Base-by-base conservation (phyloP, 2,329 filamentous ascomycete genomes). In the Paracoccidioides lutzii region DNA sequence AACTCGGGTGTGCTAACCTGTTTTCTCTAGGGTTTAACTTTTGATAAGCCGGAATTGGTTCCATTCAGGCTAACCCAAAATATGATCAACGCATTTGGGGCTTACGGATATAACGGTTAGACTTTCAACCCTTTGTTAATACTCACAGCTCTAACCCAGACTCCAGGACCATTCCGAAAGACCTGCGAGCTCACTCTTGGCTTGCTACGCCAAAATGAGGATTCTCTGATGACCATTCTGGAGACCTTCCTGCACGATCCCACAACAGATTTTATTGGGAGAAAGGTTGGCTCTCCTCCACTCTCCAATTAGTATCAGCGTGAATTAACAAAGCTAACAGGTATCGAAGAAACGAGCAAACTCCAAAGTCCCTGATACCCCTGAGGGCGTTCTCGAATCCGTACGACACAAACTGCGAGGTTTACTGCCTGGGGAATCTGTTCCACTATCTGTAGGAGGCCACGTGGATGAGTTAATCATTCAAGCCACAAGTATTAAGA, bases 11-110 rank as follows among this genome's bases (percentile, higher is more conserved):
- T 28, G 40, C 22, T 57, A 33, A 41, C 48, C 10, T 22, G 22
- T 51, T 3, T 49, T 37, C 22, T 45, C 15, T 45, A 72, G 68
- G 93, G 93, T 1, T 80, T 91, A 43, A 96, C 90, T 0, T 97
- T 98, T 67, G 85, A 90, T 59, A 95, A 94, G 70, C 91, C 93
- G 0, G 93, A 99, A 71, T 78, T 87, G 35, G 93, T 98, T 1
- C 94, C 93, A 1, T 99, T 98, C 77, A 87, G 94, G 14, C 78
- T 98, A 44, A 98, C 93, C 3, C 91, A 96, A 77, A 98, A 98
- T 72, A 97, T 98, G 91, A 82, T 94, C 40, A 88, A 95, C 60
- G 94, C 93, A 9, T 97, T 98, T 83, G 93, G 93, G 4, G 84
- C 94, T 28, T 91, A 94, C 66, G 89, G 90, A 58, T 89, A 93